phyloP scores from a whole-genome alignment of 345 rosid genomes.

The Eutrema yunnanense region DNA sequence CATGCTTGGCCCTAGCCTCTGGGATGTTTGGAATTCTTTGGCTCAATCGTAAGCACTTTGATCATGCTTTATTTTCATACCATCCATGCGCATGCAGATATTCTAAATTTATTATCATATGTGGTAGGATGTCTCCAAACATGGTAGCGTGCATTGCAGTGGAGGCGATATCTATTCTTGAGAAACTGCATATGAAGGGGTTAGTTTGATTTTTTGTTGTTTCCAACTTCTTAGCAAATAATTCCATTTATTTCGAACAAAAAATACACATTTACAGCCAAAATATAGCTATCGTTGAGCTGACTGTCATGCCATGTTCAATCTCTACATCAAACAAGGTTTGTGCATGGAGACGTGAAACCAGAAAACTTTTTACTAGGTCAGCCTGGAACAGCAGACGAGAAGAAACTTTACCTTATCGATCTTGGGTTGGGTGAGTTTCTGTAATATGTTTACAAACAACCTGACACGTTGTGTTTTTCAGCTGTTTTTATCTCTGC shows the following conservation, averaged over 20 bases:
- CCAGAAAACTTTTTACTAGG: constrained; percentile 94
- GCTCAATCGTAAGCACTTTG: constrained; percentile 64
- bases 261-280: background rate
- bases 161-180: constrained; percentile 93
- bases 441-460: background rate
- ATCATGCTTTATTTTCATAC: background rate
- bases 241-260: background rate
- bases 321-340: constrained; percentile 40
- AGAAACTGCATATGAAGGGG: constrained; percentile 85
- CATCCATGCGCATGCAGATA: background rate
- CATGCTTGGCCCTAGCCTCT: constrained; percentile 94
- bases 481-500: background rate
- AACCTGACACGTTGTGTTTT: background rate
- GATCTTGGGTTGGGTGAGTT: constrained; percentile 90
- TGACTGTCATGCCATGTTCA: constrained; percentile 3
- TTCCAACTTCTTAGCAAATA: background rate
- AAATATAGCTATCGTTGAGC: constrained; percentile 1
- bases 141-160: constrained; percentile 93
- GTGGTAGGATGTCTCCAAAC: constrained; percentile 70
- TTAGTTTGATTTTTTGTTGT: constrained; percentile 23
- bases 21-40: constrained; percentile 93
- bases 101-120: constrained; percentile 15
- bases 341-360: constrained; percentile 94
- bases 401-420: constrained; percentile 80
- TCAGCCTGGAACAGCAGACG: constrained; percentile 76